phyloP scores from a whole-genome alignment of 441 rosid genomes.

The Euphorbia schlechtendalii region DNA sequence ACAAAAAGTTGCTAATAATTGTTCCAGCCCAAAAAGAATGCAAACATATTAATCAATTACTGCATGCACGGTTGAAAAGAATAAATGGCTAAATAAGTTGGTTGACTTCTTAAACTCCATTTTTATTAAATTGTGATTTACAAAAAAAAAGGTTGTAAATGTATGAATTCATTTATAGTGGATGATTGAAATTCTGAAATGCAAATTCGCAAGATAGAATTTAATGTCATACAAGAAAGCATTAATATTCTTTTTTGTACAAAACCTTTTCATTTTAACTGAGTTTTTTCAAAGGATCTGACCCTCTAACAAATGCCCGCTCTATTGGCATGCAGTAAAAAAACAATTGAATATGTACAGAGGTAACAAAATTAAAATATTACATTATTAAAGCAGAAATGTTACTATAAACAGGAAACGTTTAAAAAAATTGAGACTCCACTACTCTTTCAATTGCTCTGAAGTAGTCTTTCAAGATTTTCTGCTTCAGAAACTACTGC shows the following conservation, averaged over 20 bases:
- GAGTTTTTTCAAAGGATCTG: background rate
- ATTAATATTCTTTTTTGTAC: background rate
- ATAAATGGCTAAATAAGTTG: too few species aligned
- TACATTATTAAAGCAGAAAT: background rate
- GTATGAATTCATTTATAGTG: background rate
- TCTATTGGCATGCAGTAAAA: background rate
- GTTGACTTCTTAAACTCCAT: too few species aligned
- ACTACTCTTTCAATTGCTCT: constrained; percentile 45
- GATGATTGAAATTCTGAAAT: too few species aligned
- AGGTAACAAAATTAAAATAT: background rate
- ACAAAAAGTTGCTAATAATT: too few species aligned
- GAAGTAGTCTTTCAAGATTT: constrained; percentile 54
- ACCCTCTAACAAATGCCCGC: background rate
- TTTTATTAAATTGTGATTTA: too few species aligned
- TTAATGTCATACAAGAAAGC: background rate
- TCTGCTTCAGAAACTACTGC: constrained; percentile 44
- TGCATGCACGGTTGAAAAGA: too few species aligned
- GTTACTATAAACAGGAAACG: background rate
- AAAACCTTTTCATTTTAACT: background rate
- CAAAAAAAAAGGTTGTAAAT: too few species aligned
- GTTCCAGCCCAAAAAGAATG: too few species aligned
- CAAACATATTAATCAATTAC: too few species aligned
- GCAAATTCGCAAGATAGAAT: background rate
- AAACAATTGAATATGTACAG: background rate
- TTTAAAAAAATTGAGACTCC: background rate